Base-by-base conservation (phyloP, 2,329 filamentous ascomycete genomes). In the Neophaeococcomyces aloes region DNA sequence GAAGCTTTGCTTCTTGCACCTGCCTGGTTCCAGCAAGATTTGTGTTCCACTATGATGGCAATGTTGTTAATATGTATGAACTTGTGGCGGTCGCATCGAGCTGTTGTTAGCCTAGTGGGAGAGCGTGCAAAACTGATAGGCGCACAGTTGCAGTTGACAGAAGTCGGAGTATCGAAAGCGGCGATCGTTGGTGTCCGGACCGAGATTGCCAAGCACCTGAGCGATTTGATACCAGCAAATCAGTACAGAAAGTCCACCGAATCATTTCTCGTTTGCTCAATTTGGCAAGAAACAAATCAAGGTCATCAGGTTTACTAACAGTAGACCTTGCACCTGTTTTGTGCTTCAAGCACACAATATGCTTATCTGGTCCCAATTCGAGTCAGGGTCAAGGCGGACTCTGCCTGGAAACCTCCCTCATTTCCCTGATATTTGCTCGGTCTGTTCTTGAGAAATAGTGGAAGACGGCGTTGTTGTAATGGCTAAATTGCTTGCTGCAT, bases 401-500 rank as follows among this genome's bases (percentile, higher is more conserved):
- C 23, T 10, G 5, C 10, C n/a, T 10, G 23, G 10, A 27, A 10
- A 6, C 10, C 23, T 27, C 23, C 10, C 10, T 27, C 23, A 27
- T 27, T 27, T 27, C 23, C 23, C 23, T 27, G 23, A 27, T 6
- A 10, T 10, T 27, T 13, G 5, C 19, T 42, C 29, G 3, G 14
- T n/a, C 11, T 42, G 23, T 19, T n/a, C 33, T 38, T 30, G 18
- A 25, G 27, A 14, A n/a, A 7, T 13, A 31, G 33, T 25, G 6
- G 23, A 13, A n/a, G 45, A 33, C 40, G 30, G 61, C 29, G 59
- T 44, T 31, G 58, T 43, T 4, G 60, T 46, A 10, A 59, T 52
- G 21, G 67, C 61, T 36, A 72, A 65, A 47, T 64, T 73, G 27
- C 83, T 81, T 3, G 87, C 86, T n/a, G 86, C 83, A 62, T 91